These are phyloP conservation scores for Kazachstania africana DNA, from an alignment of 805 yeast species.

Conservation along the genomic window DNA sequence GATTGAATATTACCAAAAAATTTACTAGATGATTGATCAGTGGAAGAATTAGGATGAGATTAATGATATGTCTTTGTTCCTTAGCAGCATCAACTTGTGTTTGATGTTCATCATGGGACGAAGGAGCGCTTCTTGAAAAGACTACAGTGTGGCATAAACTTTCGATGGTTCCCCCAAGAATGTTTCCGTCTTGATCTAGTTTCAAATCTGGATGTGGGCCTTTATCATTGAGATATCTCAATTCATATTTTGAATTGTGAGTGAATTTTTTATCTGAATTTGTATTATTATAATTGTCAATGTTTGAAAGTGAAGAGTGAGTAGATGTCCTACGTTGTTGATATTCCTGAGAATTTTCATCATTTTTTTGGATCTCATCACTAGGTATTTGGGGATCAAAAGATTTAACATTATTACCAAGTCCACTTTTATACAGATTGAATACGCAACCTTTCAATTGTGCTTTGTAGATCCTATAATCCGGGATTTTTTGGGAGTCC, in stretches of 20 bases:
- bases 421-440: constrained; percentile 46
- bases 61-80: constrained; percentile 14
- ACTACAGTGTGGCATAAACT: constrained; percentile 66
- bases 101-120: constrained; percentile 1
- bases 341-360: background rate
- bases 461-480: constrained; percentile 41
- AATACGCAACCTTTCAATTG: constrained; percentile 61
- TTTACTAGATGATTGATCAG: constrained; percentile 37
- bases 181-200: constrained; percentile 37
- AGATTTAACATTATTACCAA: constrained; percentile 32
- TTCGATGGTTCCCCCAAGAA: constrained; percentile 50
- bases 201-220: constrained; percentile 55
- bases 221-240: constrained; percentile 29
- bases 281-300: background rate
- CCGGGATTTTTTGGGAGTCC: constrained; percentile 16
- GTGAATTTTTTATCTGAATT: background rate
- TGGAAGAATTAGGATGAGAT: constrained; percentile 43
- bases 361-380: constrained; percentile 1
- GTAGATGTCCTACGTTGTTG: background rate
- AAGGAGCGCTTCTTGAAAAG: constrained; percentile 26
- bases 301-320: background rate
- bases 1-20: constrained; percentile 35
- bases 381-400: constrained; percentile 25
- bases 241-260: background rate
- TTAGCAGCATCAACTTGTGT: background rate